Evolutionary conservation across 169 alveolate genomes (phyloP), one percentile per base, ranked within the genome.

Genomic region (Plasmodium gallinaceum): DNA sequence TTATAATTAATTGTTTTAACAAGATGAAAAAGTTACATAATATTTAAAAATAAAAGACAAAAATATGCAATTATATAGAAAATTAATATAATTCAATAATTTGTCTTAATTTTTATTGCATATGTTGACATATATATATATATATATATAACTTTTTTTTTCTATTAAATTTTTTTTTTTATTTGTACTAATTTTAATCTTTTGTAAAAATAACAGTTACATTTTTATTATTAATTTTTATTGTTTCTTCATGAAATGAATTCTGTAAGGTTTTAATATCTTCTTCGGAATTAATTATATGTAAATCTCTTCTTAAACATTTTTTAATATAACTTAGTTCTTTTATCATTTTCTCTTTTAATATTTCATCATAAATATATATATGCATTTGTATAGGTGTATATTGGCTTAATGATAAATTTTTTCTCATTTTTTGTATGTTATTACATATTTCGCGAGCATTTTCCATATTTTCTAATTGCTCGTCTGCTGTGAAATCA

Each of bases 381-480:
- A 70, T 48, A 57, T 69, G 65, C 85, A 83, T 83, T 12, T 52
- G 71, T 14, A 83, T 43, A 6, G 83, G 91, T 6, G 83, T 57
- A 16, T 83, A 68, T 46, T 83, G 91, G 37, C 16, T 68, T 58
- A 65, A 78, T 24, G 91, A 68, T 16, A 83, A 45, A 26, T 57
- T 70, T 78, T 95, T 95, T 88, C 97, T 93, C 39, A 92, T 87
- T 88, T 95, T 95, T 80, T 95, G 97, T 57, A 95, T 90, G 78
- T 94, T 90, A 75, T 94, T 94, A 26, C 94, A 83, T 45, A 95
- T 66, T 88, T 94, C 97, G 88, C 97, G 80, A 26, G 97, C 93
- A 65, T 88, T 91, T 3, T 93, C 95, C 92, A 90, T 92, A 46
- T 64, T 76, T 48, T 90, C 92, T 16, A 95, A 88, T 57, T 95